These are phyloP conservation scores for Colletotrichum navitas DNA, from an alignment of 2,329 filamentous ascomycete species.

Conservation along the genomic window DNA sequence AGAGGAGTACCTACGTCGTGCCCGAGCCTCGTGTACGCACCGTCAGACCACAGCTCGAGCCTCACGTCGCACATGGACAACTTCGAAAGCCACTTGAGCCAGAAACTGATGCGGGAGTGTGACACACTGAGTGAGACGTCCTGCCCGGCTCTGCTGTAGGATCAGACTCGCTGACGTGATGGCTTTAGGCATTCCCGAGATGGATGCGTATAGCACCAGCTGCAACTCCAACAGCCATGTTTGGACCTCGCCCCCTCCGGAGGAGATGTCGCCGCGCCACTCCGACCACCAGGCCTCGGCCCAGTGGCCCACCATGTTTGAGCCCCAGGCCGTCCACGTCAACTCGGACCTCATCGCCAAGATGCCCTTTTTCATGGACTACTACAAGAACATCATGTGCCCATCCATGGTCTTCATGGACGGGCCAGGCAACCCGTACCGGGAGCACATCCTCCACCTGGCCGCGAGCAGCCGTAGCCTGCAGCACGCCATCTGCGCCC, in stretches of 20 bases:
- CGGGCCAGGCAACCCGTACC: conserved; percentile 85
- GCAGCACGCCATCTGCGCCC: conserved; percentile 92
- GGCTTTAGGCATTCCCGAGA: conserved; percentile 63
- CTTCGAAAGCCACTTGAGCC: conserved; percentile 67
- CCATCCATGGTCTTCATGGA: conserved; percentile 94
- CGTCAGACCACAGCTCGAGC: conserved; percentile 71
- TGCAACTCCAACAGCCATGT: conserved; percentile 61
- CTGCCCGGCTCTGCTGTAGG: conserved; percentile 42
- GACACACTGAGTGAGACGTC: conserved; percentile 65
- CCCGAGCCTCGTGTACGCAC: conserved; percentile 71
- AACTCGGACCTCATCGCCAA: conserved; percentile 77
- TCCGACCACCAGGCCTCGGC: conserved; percentile 58
- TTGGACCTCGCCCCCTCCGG: conserved; percentile 61
- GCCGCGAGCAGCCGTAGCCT: conserved; percentile 83
- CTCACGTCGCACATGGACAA: conserved; percentile 70
- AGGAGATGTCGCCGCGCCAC: conserved; percentile 60
- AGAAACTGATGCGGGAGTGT: conserved; percentile 67
- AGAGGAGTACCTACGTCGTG: conserved; percentile 69
- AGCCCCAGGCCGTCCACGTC: conserved; percentile 63
- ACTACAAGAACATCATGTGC: conserved; percentile 93
- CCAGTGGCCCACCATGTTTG: conserved; percentile 62
- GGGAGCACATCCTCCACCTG: conserved; percentile 83
- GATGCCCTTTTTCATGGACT: conserved; percentile 90
- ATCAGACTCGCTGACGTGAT: conserved; percentile 44
- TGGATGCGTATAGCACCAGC: conserved; percentile 65